phyloP scores from a whole-genome alignment of 768 basidiomycete genomes.

The Mycena galericulata region DNA sequence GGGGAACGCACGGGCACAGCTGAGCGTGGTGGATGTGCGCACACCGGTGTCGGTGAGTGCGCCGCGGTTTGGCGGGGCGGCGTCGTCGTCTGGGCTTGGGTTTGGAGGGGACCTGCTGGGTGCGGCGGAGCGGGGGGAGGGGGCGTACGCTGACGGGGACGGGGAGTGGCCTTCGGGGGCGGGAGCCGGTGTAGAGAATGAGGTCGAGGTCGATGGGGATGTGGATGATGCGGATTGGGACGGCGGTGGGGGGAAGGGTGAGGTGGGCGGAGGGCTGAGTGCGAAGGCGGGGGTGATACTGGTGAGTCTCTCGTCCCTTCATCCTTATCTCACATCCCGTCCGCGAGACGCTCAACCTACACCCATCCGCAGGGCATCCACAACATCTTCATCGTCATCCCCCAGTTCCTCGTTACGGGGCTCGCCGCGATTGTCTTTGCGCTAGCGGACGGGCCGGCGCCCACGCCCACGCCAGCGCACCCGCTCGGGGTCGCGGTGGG shows the following conservation, averaged over 20 bases:
- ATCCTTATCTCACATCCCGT: background rate
- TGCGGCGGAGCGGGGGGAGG: slow-evolving; percentile 36
- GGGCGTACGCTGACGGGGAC: slow-evolving; percentile 40
- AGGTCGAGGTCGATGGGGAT: too few relatives aligned
- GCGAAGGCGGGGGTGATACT: slow-evolving; percentile 91
- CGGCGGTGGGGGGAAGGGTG: slow-evolving; percentile 23
- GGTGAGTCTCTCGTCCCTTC: slow-evolving; percentile 55
- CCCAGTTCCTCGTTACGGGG: slow-evolving; percentile 93
- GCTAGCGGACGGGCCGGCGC: slow-evolving; percentile 68
- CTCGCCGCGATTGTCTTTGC: slow-evolving; percentile 90
- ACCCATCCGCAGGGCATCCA: slow-evolving; percentile 81
- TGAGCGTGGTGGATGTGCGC: slow-evolving; percentile 59
- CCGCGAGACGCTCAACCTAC: background rate
- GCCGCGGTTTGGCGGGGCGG: background rate
- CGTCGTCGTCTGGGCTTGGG: slow-evolving; percentile 3
- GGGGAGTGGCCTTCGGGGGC: slow-evolving; percentile 28
- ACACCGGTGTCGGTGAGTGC: slow-evolving; percentile 30
- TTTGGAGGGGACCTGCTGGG: slow-evolving; percentile 42
- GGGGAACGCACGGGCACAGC: slow-evolving; percentile 59
- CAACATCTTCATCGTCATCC: slow-evolving; percentile 93
- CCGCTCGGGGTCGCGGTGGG: slow-evolving; percentile 2
- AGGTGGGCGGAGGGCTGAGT: slow-evolving; percentile 61
- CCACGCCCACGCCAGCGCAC: slow-evolving; percentile 51
- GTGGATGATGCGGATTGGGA: slow-evolving; percentile 39
- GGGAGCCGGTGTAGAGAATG: too few relatives aligned